Percentiles rank a stretch among this genome's conserved stretches.
Evolutionary conservation across 2,329 filamentous ascomycete species (phyloP).

Genomic region (Colletotrichum noveboracense): DNA sequence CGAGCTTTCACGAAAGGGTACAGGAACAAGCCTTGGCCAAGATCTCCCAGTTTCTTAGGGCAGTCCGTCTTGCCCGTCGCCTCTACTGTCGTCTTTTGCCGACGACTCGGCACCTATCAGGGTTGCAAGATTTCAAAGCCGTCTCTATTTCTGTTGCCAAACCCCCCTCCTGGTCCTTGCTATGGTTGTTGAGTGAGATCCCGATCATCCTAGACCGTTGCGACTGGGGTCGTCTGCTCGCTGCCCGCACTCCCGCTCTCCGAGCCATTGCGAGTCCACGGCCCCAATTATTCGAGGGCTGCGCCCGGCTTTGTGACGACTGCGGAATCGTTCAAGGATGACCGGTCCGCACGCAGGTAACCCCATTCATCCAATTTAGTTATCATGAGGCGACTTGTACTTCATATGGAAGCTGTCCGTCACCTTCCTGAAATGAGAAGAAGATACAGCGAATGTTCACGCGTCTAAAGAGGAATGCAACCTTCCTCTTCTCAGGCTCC

Average conservation of each 20-base stretch:
- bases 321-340: not conserved
- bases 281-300: not conserved
- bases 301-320: not conserved
- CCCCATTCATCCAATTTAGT: not conserved
- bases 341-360: not conserved
- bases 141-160: not conserved
- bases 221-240: not conserved
- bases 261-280: not conserved
- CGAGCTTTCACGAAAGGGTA: not conserved
- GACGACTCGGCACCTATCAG: not conserved
- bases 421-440: not conserved
- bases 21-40: not conserved
- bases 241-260: not conserved
- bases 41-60: not conserved
- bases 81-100: not conserved
- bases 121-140: not conserved
- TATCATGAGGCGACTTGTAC: accelerated
- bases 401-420: not conserved
- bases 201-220: not conserved
- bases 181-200: not conserved
- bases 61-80: not conserved
- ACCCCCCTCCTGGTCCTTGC: not conserved
- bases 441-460: not conserved
- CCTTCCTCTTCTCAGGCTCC: not conserved
- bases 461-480: not conserved